Percentiles rank a stretch among this genome's conserved stretches.
Conservation (phyloP, 257 asterid genomes). For the Primulina eburnea region DNA sequence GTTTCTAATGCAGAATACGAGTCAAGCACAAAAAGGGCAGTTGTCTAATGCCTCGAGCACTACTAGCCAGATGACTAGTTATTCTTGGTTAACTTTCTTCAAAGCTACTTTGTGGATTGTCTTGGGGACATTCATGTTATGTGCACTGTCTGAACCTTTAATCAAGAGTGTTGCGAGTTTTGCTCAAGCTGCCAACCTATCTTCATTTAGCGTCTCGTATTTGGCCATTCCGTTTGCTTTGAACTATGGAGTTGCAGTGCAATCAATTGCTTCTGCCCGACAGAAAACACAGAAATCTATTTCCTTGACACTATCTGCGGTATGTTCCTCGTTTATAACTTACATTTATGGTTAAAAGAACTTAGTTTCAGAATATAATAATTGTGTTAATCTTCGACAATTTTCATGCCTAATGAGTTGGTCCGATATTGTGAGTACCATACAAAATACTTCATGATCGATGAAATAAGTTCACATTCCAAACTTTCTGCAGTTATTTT, state of each 20-base stretch:
- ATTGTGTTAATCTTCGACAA: too few species aligned
- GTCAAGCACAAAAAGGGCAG: constrained; percentile 16
- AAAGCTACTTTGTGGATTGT: constrained; percentile 31
- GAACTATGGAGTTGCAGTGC: constrained; percentile 51
- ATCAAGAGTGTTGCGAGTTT: constrained; percentile 30
- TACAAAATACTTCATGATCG: not conserved
- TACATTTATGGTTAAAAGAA: too few species aligned
- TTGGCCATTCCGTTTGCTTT: constrained; percentile 47
- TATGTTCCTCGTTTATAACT: constrained; percentile 12
- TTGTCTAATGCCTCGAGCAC: constrained; percentile 10
- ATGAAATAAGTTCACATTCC: not conserved
- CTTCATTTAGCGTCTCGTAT: constrained; percentile 44
- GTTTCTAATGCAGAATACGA: constrained; percentile 26
- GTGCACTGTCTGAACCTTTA: constrained; percentile 39
- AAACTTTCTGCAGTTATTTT: too few species aligned
- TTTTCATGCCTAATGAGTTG: too few species aligned
- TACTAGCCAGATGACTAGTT: constrained; percentile 17
- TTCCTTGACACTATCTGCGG: constrained; percentile 57
- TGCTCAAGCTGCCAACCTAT: constrained; percentile 35
- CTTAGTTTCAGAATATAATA: too few species aligned
- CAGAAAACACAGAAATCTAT: constrained; percentile 44
- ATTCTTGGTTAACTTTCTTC: constrained; percentile 31
- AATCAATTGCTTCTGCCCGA: constrained; percentile 38
- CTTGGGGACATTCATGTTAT: constrained; percentile 34
- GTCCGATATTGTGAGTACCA: too few species aligned